These are phyloP conservation scores for Syzygium malaccense DNA, from an alignment of 441 rosid genomes.

Conservation along the genomic window DNA sequence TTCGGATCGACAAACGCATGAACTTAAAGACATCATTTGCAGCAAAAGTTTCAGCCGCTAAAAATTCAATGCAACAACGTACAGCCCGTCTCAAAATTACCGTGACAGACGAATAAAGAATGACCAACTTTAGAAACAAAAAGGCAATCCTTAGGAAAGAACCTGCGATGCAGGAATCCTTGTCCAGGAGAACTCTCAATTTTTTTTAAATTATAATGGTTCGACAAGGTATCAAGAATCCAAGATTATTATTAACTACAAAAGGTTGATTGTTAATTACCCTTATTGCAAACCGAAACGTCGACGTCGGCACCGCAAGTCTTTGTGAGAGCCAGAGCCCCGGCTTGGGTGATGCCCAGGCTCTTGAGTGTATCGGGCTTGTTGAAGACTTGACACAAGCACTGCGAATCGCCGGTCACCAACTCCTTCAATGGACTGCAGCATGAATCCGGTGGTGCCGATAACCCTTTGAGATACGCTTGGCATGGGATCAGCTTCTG, in stretches of 20 bases:
- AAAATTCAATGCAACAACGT: neutral
- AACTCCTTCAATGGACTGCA: neutral
- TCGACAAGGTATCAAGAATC: neutral
- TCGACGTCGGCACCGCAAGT: neutral
- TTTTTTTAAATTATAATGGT: neutral
- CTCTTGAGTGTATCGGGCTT: neutral
- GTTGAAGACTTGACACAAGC: neutral
- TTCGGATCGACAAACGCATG: neutral
- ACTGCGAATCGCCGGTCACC: neutral
- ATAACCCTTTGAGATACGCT: neutral
- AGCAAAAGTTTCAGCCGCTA: neutral
- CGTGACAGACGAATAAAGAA: neutral
- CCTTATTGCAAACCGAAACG: neutral
- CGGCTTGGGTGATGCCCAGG: neutral
- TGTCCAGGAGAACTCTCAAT: neutral
- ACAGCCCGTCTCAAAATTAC: neutral
- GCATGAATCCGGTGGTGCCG: neutral
- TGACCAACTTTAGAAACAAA: neutral
- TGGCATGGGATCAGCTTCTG: slow-evolving; percentile 1
- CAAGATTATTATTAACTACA: neutral
- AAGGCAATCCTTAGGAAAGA: neutral
- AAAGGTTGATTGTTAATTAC: neutral
- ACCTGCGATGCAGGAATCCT: neutral
- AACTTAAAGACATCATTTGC: neutral
- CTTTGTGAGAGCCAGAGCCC: neutral